Percentiles rank a stretch among this genome's conserved stretches.
Evolutionary conservation across 768 basidiomycete genomes (phyloP).

Genomic region (Mrakia frigida): DNA sequence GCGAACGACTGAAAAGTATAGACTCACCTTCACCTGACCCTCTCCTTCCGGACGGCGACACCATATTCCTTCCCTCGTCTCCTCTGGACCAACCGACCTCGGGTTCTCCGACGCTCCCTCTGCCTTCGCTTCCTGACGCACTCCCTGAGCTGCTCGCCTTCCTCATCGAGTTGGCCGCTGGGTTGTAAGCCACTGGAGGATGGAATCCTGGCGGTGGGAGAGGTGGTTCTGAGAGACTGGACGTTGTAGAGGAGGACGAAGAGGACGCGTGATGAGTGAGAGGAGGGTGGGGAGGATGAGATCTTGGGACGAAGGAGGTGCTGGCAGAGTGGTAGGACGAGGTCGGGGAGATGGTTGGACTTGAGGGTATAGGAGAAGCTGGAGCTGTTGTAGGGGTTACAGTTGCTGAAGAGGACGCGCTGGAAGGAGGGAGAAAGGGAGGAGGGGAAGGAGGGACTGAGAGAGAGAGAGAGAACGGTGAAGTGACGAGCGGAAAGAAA

Average conservation of each 20-base stretch:
- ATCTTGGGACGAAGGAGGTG: neutral
- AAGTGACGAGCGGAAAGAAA: neutral
- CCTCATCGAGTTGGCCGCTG: slow-evolving; percentile 11
- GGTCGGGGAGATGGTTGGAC: neutral
- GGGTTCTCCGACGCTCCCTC: neutral
- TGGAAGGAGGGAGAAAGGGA: neutral
- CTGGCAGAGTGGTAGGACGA: slow-evolving; percentile 2
- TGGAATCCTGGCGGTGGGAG: slow-evolving; percentile 30
- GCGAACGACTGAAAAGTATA: neutral
- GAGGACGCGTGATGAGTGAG: neutral
- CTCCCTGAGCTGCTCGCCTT: neutral
- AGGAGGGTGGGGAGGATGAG: neutral
- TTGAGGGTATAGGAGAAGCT: neutral
- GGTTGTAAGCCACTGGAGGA: slow-evolving; percentile 30
- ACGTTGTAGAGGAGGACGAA: slow-evolving; percentile 3
- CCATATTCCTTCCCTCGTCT: neutral
- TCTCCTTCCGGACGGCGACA: neutral
- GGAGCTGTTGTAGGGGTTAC: neutral
- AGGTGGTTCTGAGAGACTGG: slow-evolving; percentile 15
- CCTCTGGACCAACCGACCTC: slow-evolving; percentile 2
- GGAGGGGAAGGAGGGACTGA: slow-evolving; percentile 1
- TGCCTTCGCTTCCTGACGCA: neutral
- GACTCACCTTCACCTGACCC: neutral
- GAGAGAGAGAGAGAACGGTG: neutral
- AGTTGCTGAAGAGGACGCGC: neutral